Base-by-base conservation (phyloP, 306 rosid species). In the Glycine tomentella region DNA sequence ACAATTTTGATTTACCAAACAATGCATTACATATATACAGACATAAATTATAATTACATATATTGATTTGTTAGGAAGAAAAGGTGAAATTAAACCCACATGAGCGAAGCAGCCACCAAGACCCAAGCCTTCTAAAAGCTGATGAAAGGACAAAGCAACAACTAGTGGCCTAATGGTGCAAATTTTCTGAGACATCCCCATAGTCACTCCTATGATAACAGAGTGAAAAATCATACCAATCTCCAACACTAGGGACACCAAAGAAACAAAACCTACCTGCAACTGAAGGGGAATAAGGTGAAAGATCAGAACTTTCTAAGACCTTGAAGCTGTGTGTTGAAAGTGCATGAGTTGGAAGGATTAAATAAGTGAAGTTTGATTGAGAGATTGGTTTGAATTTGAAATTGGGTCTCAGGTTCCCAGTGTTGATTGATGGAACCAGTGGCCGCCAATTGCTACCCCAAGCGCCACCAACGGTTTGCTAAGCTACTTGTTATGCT, bases 41-140 rank as follows among this genome's bases (percentile, higher is more conserved):
- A 25, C 31, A 25, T 25, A 20, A 20, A 25, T 25, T 25, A 25
- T 25, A 25, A 25, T 25, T 25, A 25, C 1, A 25, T 25, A 36
- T 4, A 36, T 36, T 36, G 42, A 4, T 36, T 36, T 36, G 31
- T 36, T 3, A 36, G 6, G 9, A 0, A 20, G 20, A 20, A 20
- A 20, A 20, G 20, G 20, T 4, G 46, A 44, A 44, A 44, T 4
- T 1, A 11, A 3, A 0, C 31, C 31, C 9, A 91, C 96, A 96
- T 91, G 97, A 38, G 97, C 94, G 68, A 93, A 88, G 84, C 97
- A 93, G 11, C 96, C 97, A 5, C 97, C 97, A 3, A 93, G 96
- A 0, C 96, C 97, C 94, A 93, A 88, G 20, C 97, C 97, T 78
- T 93, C 97, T 14, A 91, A 93, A 4, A 93, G 88, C 82, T 93